phyloP scores from a whole-genome alignment of 768 basidiomycete species.

The Rhodosporidiobolus odoratus region DNA sequence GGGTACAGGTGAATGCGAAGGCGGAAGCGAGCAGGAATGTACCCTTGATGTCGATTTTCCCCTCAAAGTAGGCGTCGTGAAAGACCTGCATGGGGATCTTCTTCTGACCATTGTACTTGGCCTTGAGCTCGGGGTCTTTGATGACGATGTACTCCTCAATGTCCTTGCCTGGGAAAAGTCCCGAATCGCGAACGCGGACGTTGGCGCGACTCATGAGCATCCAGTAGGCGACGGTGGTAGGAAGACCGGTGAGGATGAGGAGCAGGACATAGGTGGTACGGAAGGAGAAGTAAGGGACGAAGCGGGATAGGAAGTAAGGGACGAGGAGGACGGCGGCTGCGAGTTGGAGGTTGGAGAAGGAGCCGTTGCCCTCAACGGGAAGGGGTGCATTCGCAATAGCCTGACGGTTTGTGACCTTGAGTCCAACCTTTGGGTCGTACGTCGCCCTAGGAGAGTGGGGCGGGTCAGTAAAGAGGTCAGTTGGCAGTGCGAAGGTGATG shows the following conservation, averaged over 20 bases:
- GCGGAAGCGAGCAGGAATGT: conserved; percentile 23
- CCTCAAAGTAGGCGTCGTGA: conserved; percentile 95
- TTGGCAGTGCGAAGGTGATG: too few species aligned
- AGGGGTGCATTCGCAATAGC: conserved; percentile 81
- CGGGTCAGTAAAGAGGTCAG: background rate
- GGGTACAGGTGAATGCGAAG: too few species aligned
- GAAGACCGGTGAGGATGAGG: conserved; percentile 65
- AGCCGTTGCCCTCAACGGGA: conserved; percentile 71
- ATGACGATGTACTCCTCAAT: conserved; percentile 87
- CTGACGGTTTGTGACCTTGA: conserved; percentile 56
- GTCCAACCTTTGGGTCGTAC: conserved; percentile 34
- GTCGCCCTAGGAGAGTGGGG: background rate
- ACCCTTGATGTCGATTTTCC: conserved; percentile 95
- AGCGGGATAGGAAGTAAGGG: conserved; percentile 66
- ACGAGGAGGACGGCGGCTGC: conserved; percentile 68
- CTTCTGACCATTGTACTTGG: conserved; percentile 69
- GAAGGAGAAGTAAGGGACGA: conserved; percentile 73
- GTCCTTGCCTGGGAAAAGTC: conserved; percentile 80
- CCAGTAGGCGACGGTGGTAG: conserved; percentile 84
- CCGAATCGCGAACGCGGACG: conserved; percentile 60
- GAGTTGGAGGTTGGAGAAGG: conserved; percentile 75
- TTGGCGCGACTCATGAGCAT: conserved; percentile 76
- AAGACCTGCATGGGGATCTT: conserved; percentile 98
- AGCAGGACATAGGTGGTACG: conserved; percentile 77
- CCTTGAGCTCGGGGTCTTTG: conserved; percentile 73